A percentile compares a stretch with the other conserved stretches of the same genome.
These are phyloP conservation scores for Dryadomyces sulphureus DNA, from an alignment of 2,329 filamentous ascomycete species.

Conservation along the genomic window DNA sequence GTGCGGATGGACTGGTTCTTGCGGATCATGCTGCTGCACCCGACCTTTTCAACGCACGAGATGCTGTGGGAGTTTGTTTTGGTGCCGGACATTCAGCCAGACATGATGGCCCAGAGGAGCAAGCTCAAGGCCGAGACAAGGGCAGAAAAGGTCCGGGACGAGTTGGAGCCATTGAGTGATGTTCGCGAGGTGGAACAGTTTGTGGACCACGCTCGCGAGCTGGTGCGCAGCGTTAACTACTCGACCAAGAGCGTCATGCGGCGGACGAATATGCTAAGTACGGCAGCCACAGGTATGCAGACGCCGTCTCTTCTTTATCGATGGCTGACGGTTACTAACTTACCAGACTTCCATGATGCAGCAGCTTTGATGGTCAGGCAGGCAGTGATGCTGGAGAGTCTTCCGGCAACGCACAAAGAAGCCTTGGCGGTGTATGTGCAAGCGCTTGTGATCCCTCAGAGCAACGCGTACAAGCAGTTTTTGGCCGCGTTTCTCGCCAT, in stretches of 20 bases:
- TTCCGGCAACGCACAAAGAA: conserved; percentile 51
- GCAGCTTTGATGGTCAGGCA: conserved; percentile 30
- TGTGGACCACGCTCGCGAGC: conserved; percentile 78
- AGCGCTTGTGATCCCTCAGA: conserved; percentile 50
- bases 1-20: conserved; percentile 76
- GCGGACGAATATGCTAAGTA: conserved; percentile 58
- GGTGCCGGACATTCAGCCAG: conserved; percentile 80
- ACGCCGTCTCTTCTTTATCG: not conserved
- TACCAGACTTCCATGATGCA: conserved; percentile 51
- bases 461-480: conserved; percentile 57
- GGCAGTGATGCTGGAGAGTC: conserved; percentile 43
- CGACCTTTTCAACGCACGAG: conserved; percentile 90
- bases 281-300: conserved; percentile 42
- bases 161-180: conserved; percentile 72
- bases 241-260: conserved; percentile 72
- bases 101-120: conserved; percentile 81
- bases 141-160: conserved; percentile 72
- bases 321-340: not conserved
- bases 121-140: conserved; percentile 73
- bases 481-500: conserved; percentile 65
- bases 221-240: conserved; percentile 71
- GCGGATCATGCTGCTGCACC: conserved; percentile 71
- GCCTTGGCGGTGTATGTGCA: conserved; percentile 62
- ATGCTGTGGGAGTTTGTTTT: conserved; percentile 99
- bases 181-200: conserved; percentile 86